These are phyloP conservation scores for Schizophyllum commune DNA, from an alignment of 1,284 basidiomycete species.

Conservation along the genomic window DNA sequence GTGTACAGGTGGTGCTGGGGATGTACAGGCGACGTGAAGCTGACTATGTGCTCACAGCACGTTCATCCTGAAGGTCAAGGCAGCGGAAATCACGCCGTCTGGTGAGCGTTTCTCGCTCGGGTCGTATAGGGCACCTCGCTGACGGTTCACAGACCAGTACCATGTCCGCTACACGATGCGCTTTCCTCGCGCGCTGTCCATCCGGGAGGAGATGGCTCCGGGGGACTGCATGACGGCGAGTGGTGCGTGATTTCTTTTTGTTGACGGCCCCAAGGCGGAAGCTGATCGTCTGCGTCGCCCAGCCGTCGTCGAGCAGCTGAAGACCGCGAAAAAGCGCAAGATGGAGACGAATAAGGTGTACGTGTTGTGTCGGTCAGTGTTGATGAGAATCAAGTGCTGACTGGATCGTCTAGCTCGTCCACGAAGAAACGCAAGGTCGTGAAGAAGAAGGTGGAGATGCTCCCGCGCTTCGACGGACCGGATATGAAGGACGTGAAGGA, in stretches of 20 bases:
- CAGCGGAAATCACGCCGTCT: constrained; percentile 74
- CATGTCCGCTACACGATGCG: constrained; percentile 75
- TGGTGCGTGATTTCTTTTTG: constrained; percentile 30
- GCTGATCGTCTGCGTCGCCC: constrained; percentile 10
- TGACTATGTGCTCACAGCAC: constrained; percentile 39
- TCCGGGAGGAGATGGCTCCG: constrained; percentile 65
- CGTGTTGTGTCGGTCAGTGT: constrained; percentile 5
- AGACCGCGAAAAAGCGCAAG: constrained; percentile 62
- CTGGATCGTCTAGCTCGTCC: not conserved
- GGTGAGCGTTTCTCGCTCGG: constrained; percentile 32
- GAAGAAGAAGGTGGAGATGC: constrained; percentile 49
- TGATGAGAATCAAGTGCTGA: too few relatives aligned
- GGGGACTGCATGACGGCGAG: constrained; percentile 65
- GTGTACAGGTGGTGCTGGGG: constrained; percentile 13
- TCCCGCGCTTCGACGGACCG: constrained; percentile 59
- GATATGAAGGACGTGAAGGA: constrained; percentile 51
- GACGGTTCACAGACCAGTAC: constrained; percentile 49
- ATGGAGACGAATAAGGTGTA: constrained; percentile 53
- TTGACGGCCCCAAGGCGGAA: not conserved
- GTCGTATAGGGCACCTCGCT: not conserved
- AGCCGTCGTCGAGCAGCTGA: constrained; percentile 47
- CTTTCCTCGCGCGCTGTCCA: constrained; percentile 78
- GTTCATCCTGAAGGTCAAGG: constrained; percentile 86
- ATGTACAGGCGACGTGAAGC: not conserved
- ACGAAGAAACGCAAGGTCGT: constrained; percentile 60